Conservation (phyloP, 345 rosid species). For the Noccaea bulbosa region DNA sequence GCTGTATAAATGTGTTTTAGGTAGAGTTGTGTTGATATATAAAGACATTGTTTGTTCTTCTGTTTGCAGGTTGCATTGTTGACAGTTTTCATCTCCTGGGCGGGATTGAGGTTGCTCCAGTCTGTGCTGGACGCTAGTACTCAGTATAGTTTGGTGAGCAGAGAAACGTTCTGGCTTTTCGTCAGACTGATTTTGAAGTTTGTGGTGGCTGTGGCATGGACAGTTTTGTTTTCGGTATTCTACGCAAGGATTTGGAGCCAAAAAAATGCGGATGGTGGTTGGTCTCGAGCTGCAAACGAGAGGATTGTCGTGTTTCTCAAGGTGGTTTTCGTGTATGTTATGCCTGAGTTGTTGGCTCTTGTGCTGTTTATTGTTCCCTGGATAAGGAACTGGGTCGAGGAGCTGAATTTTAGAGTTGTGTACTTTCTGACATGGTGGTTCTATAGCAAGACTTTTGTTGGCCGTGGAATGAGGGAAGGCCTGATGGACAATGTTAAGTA, state of each 20-base stretch:
- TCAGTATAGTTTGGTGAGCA: slow-evolving; percentile 82
- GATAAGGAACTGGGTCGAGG: slow-evolving; percentile 76
- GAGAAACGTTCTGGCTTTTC: slow-evolving; percentile 62
- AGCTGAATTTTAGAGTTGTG: slow-evolving; percentile 61
- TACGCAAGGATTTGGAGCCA: slow-evolving; percentile 84
- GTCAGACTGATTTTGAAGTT: slow-evolving; percentile 80
- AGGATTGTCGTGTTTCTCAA: slow-evolving; percentile 65
- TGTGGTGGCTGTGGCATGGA: slow-evolving; percentile 70
- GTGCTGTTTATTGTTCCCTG: slow-evolving; percentile 78
- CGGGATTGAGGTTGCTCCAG: slow-evolving; percentile 67
- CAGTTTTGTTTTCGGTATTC: slow-evolving; percentile 70
- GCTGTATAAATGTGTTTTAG: slow-evolving; percentile 12
- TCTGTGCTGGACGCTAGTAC: slow-evolving; percentile 84
- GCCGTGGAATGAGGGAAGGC: slow-evolving; percentile 93
- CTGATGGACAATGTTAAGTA: slow-evolving; percentile 73
- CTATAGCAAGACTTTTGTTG: slow-evolving; percentile 73
- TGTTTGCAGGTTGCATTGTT: slow-evolving; percentile 68
- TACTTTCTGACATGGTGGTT: slow-evolving; percentile 91
- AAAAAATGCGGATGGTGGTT: slow-evolving; percentile 58
- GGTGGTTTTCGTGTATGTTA: slow-evolving; percentile 63
- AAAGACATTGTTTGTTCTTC: slow-evolving; percentile 9
- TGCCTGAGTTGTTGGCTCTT: slow-evolving; percentile 81
- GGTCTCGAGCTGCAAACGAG: slow-evolving; percentile 67
- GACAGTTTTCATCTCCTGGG: slow-evolving; percentile 88
- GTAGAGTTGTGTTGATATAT: slow-evolving; percentile 8